phyloP scores from a whole-genome alignment of 1,284 basidiomycete species.

The Puccinia hordei region DNA sequence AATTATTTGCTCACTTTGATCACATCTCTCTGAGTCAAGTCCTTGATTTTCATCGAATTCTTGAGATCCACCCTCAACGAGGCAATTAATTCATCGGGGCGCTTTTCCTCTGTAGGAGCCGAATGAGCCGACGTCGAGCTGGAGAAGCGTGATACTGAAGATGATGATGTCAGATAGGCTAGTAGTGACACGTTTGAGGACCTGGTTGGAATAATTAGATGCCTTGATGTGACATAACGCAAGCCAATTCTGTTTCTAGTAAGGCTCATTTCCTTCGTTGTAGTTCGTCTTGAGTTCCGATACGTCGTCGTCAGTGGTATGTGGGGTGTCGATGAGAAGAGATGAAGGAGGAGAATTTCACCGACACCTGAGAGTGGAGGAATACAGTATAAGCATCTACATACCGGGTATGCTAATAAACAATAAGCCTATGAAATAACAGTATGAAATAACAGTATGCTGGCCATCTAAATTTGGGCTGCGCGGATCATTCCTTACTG shows the following conservation, averaged over 20 bases:
- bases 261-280: not conserved
- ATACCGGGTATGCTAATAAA: too few species aligned
- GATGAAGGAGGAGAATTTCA: too few species aligned
- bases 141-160: slow-evolving; percentile 1
- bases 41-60: slow-evolving; percentile 34
- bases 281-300: not conserved
- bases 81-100: slow-evolving; percentile 1
- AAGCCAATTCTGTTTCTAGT: not conserved
- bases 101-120: not conserved
- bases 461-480: too few species aligned
- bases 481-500: too few species aligned
- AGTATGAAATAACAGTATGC: too few species aligned
- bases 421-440: too few species aligned
- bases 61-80: slow-evolving; percentile 21
- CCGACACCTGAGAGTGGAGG: too few species aligned
- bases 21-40: slow-evolving; percentile 24
- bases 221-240: not conserved
- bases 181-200: not conserved
- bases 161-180: not conserved
- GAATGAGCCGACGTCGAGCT: not conserved
- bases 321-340: too few species aligned
- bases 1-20: slow-evolving; percentile 19
- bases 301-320: not conserved
- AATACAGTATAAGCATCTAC: too few species aligned
- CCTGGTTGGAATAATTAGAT: not conserved